Conservation (phyloP, 2,329 filamentous ascomycete species). For the Penicillium digitatum region DNA sequence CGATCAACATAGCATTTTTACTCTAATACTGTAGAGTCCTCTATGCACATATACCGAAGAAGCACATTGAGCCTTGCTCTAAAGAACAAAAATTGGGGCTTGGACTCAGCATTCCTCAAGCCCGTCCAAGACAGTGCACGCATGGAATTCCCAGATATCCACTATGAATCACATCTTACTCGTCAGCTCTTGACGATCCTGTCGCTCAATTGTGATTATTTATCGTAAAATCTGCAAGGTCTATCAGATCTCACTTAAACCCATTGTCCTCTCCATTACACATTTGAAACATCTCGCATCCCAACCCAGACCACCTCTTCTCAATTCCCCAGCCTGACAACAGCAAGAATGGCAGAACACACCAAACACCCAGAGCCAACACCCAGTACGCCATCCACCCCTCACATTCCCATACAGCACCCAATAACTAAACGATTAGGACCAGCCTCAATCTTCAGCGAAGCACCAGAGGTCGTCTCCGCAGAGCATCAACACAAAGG, state of each 20-base stretch:
- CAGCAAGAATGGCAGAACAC: neutral
- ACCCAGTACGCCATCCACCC: neutral
- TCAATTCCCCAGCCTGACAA: neutral
- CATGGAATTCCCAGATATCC: neutral
- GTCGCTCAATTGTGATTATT: neutral
- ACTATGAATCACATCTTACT: neutral
- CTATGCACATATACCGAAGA: neutral
- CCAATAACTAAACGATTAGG: neutral
- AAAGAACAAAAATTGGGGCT: neutral
- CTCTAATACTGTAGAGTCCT: neutral
- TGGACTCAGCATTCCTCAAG: neutral
- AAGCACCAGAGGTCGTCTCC: slow-evolving; percentile 1
- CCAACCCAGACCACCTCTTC: neutral
- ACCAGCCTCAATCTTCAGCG: neutral
- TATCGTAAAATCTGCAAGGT: neutral
- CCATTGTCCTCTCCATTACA: neutral
- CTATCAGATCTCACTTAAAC: neutral
- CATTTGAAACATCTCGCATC: neutral
- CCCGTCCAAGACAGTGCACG: neutral
- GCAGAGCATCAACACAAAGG: neutral
- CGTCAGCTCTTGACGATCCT: neutral
- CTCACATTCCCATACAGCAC: neutral
- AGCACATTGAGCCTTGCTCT: neutral
- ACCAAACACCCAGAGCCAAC: neutral
- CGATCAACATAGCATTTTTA: neutral